Evolutionary conservation across 768 basidiomycete genomes (phyloP).

Genomic region (Boletus pseudopeckii): DNA sequence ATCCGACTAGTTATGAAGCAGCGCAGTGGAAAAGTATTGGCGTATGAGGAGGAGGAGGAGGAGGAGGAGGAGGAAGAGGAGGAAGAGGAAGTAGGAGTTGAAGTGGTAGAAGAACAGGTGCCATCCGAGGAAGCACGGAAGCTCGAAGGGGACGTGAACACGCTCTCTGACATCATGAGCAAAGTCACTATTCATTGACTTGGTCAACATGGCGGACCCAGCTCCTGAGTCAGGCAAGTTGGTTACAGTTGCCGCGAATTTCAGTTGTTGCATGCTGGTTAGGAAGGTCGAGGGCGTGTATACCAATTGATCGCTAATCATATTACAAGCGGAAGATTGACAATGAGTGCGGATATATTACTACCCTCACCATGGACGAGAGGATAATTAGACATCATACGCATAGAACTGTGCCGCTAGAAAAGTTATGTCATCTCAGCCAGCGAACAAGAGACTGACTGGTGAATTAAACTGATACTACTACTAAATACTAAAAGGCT

Average conservation of each 20-base stretch:
- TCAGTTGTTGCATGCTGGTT: slow-evolving; percentile 1
- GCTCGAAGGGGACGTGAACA: slow-evolving; percentile 42
- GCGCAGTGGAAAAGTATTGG: slow-evolving; percentile 63
- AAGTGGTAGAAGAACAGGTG: slow-evolving; percentile 18
- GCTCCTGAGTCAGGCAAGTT: background rate
- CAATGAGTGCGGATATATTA: background rate
- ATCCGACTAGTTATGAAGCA: slow-evolving; percentile 54
- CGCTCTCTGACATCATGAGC: slow-evolving; percentile 62
- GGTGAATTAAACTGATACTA: background rate
- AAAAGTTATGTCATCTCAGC: background rate
- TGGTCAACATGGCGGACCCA: background rate
- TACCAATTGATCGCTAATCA: slow-evolving; percentile 22
- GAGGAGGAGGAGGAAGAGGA: slow-evolving; percentile 58
- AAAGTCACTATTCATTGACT: slow-evolving; percentile 53
- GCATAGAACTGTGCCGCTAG: background rate
- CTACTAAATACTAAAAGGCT: background rate
- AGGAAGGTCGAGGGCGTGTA: slow-evolving; percentile 12
- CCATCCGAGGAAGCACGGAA: slow-evolving; percentile 25
- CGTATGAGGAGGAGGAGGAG: slow-evolving; percentile 79
- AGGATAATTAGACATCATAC: background rate
- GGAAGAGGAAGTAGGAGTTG: slow-evolving; percentile 28
- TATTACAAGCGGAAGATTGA: slow-evolving; percentile 1
- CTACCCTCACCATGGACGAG: background rate
- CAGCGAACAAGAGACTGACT: background rate
- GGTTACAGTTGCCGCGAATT: background rate